Base-by-base conservation (phyloP, 2,329 filamentous ascomycete species). In the Keithomyces neogunnii region DNA sequence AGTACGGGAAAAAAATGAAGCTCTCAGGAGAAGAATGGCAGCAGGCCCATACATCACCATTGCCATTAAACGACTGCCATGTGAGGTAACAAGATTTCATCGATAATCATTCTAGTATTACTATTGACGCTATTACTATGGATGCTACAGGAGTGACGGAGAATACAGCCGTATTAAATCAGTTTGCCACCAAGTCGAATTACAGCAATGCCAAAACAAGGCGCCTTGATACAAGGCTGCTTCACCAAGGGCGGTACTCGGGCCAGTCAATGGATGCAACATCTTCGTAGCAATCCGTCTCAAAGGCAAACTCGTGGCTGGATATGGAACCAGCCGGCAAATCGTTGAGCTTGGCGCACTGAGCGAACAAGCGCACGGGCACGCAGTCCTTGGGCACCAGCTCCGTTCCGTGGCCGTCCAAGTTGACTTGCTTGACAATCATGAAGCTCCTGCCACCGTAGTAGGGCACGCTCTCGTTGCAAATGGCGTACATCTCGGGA, bases 401-500 rank as follows among this genome's bases (percentile, higher is more conserved):
- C 52, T 60, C 51, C 3, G 42, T 7, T 3, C 11, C 45, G 13
- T 39, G 4, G 33, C 43, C 7, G 1, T 47, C 50, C 38, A 44
- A 51, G 53, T 66, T 65, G 29, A 65, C 62, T 43, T 69, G 70
- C 55, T 70, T 68, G 50, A 76, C 62, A 30, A 69, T 61, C 49
- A 69, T 62, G 40, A 70, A 69, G 43, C 11, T 68, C 45, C 57
- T 56, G 31, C 60, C 57, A 29, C 59, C 54, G 56, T 75, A 76
- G 62, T 75, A 78, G 2, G 64, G 56, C 3, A 76, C 55, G 3
- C 54, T 61, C 39, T 69, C 67, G 45, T 69, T 64, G 59, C 76
- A 79, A 10, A 71, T 73, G 10, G 72, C 60, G 52, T 68, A 68
- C 0, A 65, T 64, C 55, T 66, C 65, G 3, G 69, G 68, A 51